Evolutionary conservation across 2,329 filamentous ascomycete genomes (phyloP), one percentile per base, ranked within the genome.

Genomic region (Coniella vitis): DNA sequence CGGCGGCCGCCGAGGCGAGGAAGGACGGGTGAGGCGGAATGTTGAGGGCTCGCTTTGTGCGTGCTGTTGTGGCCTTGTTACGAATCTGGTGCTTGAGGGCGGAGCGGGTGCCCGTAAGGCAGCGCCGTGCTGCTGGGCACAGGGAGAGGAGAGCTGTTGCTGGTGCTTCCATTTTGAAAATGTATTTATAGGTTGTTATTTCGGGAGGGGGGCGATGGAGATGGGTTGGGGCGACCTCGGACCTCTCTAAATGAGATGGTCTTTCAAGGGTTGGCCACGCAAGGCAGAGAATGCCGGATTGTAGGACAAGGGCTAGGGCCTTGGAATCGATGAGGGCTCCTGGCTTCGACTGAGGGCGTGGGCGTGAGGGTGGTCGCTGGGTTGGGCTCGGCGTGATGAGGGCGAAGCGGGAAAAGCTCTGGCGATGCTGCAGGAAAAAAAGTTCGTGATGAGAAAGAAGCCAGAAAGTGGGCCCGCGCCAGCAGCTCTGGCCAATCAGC

Each of bases 11-110:
- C 34, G 59, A 55, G 34, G 58, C 56, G 36, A 79, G 66, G 65
- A 84, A 84, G 56, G 78, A 79, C 34, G 74, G 67, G 68, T 84
- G 78, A 42, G 81, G 79, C 12, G 74, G 66, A 57, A 84, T 72
- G 60, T 79, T 81, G 59, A 81, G 73, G 40, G 72, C 66, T 49
- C 74, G 73, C 65, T 78, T 79, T 38, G 75, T 79, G 48, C 78
- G 75, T 45, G 69, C 63, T 3, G 72, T 65, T 25, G 75, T 75
- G 10, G 69, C 65, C 60, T 81, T 72, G 63, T 76, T 69, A 42
- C 75, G 63, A 42, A 53, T 51, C 22, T 53, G 51, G 36, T 44
- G 44, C 32, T 50, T 51, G 37, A 53, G 48, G 44, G 34, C 20
- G 13, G 44, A 25, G 29, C 47, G 25, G 31, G 48, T 38, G 48